These are phyloP conservation scores for Microascus cirrosus DNA, from an alignment of 2,329 filamentous ascomycete species.

Conservation along the genomic window DNA sequence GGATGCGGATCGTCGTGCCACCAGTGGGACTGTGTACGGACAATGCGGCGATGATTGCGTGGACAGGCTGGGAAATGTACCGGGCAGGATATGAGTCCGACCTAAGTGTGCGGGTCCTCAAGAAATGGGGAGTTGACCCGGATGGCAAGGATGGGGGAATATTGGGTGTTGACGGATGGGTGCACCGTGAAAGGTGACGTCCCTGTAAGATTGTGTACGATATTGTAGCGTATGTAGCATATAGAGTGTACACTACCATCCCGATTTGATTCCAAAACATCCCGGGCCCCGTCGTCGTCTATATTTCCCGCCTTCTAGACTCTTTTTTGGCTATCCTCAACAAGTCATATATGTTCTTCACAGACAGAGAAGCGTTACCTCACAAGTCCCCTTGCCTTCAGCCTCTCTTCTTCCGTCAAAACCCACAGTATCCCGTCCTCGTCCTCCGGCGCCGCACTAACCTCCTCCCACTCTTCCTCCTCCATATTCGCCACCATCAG, in stretches of 20 bases:
- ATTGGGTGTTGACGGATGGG: conserved; percentile 44
- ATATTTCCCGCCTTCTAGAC: background rate
- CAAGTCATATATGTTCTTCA: background rate
- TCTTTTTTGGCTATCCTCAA: background rate
- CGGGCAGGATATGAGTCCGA: conserved; percentile 60
- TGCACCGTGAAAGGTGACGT: conserved; percentile 9
- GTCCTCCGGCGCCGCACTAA: conserved; percentile 25
- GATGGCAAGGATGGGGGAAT: conserved; percentile 52
- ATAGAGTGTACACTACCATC: background rate
- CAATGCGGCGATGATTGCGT: conserved; percentile 96
- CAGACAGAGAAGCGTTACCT: conserved; percentile 9
- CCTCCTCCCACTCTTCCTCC: conserved; percentile 86
- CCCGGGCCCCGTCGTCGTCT: background rate
- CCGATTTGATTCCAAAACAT: background rate
- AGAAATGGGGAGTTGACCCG: conserved; percentile 66
- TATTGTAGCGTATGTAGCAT: background rate
- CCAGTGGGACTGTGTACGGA: conserved; percentile 75
- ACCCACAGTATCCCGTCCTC: conserved; percentile 63
- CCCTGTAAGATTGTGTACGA: background rate
- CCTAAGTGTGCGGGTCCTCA: conserved; percentile 46
- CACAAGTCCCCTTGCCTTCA: conserved; percentile 60
- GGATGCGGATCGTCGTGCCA: conserved; percentile 60
- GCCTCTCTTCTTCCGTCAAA: conserved; percentile 61
- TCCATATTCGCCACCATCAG: conserved; percentile 88
- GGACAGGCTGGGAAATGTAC: conserved; percentile 89